These are phyloP conservation scores for Boletus insuetus DNA, from an alignment of 768 basidiomycete genomes.

Conservation along the genomic window DNA sequence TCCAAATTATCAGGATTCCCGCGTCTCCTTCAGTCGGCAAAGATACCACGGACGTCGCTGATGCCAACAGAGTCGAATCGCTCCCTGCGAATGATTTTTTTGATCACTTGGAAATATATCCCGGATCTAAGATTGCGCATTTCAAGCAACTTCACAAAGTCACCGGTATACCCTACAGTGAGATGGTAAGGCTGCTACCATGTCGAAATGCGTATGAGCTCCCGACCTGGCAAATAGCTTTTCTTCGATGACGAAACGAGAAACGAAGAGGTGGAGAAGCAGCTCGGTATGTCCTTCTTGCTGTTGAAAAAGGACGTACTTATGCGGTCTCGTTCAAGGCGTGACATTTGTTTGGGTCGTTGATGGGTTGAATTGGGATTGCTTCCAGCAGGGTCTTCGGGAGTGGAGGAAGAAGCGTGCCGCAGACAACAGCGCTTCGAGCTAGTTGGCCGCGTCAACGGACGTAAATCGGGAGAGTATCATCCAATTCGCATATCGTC, in stretches of 20 bases:
- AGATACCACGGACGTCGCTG: conserved; percentile 8
- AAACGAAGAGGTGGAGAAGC: conserved; percentile 47
- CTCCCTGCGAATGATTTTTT: conserved; percentile 59
- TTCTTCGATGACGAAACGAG: conserved; percentile 73
- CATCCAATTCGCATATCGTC: background rate
- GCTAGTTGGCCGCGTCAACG: conserved; percentile 1
- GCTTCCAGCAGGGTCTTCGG: conserved; percentile 67
- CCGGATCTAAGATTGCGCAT: conserved; percentile 78
- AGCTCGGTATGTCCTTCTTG: conserved; percentile 40
- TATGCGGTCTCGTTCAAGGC: conserved; percentile 40
- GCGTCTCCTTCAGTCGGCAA: conserved; percentile 34
- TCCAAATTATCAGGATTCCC: conserved; percentile 59
- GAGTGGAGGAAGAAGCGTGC: conserved; percentile 61
- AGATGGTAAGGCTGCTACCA: conserved; percentile 55
- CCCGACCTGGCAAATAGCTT: conserved; percentile 34
- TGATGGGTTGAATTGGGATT: conserved; percentile 54
- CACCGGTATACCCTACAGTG: conserved; percentile 73
- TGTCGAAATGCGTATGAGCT: background rate
- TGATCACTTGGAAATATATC: conserved; percentile 73
- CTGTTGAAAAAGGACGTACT: background rate
- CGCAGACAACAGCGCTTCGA: conserved; percentile 5
- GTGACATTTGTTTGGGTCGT: conserved; percentile 80
- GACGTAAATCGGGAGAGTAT: background rate
- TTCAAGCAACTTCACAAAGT: conserved; percentile 71
- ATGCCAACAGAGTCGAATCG: conserved; percentile 21